Conservation (phyloP, 495 filamentous ascomycete species). For the Schizothecium vesticola region DNA sequence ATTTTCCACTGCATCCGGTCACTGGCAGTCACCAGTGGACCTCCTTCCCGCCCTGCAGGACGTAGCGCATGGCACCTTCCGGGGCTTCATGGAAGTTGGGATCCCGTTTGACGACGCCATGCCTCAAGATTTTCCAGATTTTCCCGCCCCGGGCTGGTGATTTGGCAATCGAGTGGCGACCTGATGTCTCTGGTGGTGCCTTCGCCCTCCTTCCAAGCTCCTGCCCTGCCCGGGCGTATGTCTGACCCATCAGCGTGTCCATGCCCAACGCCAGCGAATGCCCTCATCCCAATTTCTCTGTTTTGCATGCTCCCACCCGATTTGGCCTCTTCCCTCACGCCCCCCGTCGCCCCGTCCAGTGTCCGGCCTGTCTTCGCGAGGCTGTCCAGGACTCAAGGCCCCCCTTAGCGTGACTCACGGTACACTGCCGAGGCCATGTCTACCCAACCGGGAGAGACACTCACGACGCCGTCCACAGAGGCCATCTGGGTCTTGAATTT, state of each 20-base stretch:
- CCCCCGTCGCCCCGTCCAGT: background rate
- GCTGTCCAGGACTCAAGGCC: slow-evolving; percentile 18
- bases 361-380: slow-evolving; percentile 6
- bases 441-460: background rate
- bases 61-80: background rate
- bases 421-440: background rate
- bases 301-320: slow-evolving; percentile 11
- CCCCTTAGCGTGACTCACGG: slow-evolving; percentile 26
- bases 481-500: background rate
- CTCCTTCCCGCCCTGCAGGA: slow-evolving; percentile 1
- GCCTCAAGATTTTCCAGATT: background rate
- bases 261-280: slow-evolving; percentile 29
- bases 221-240: background rate
- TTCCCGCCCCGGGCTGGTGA: slow-evolving; percentile 16
- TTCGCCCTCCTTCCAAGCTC: background rate
- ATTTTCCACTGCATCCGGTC: background rate
- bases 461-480: background rate
- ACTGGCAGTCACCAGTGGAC: slow-evolving; percentile 1
- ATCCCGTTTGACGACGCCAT: slow-evolving; percentile 3
- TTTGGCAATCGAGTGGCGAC: slow-evolving; percentile 32
- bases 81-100: background rate
- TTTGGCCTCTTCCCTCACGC: slow-evolving; percentile 3
- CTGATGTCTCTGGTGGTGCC: background rate
- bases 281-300: slow-evolving; percentile 11
- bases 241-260: slow-evolving; percentile 21